Evolutionary conservation across 805 yeast genomes (phyloP).

Genomic region (Peterozyma xylosa): DNA sequence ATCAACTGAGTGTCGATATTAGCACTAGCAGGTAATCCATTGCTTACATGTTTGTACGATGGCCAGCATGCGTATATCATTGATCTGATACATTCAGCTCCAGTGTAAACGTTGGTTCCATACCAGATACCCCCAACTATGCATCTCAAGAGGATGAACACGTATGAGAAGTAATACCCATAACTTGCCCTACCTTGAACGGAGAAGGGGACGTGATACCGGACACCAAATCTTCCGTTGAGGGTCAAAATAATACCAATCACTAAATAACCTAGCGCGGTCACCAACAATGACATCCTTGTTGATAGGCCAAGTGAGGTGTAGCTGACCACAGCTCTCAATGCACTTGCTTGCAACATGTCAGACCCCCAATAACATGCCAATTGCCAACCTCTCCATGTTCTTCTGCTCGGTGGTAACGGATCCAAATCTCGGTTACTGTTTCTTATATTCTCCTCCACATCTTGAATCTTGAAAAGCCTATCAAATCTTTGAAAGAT

Average conservation of each 20-base stretch:
- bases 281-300: constrained; percentile 13
- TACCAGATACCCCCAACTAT: constrained; percentile 23
- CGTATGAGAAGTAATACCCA: constrained; percentile 23
- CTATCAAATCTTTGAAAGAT: constrained; percentile 1
- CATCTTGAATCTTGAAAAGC: constrained; percentile 4
- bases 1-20: constrained; percentile 19
- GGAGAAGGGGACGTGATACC: constrained; percentile 27
- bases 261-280: constrained; percentile 14
- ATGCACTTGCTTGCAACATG: constrained; percentile 16
- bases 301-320: constrained; percentile 14
- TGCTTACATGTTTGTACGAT: constrained; percentile 15
- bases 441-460: constrained; percentile 3
- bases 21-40: constrained; percentile 19
- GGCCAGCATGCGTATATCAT: constrained; percentile 22
- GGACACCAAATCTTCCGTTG: constrained; percentile 25
- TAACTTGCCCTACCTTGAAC: constrained; percentile 23
- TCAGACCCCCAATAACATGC: constrained; percentile 20
- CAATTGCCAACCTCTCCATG: constrained; percentile 16
- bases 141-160: constrained; percentile 23
- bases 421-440: constrained; percentile 12
- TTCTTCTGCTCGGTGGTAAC: constrained; percentile 15
- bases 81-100: constrained; percentile 20
- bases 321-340: constrained; percentile 14
- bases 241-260: constrained; percentile 15
- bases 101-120: constrained; percentile 19